Percentiles rank a stretch among this genome's conserved stretches.
These are phyloP conservation scores for Penicillium fimorum DNA, from an alignment of 495 filamentous ascomycete species.

Conservation along the genomic window DNA sequence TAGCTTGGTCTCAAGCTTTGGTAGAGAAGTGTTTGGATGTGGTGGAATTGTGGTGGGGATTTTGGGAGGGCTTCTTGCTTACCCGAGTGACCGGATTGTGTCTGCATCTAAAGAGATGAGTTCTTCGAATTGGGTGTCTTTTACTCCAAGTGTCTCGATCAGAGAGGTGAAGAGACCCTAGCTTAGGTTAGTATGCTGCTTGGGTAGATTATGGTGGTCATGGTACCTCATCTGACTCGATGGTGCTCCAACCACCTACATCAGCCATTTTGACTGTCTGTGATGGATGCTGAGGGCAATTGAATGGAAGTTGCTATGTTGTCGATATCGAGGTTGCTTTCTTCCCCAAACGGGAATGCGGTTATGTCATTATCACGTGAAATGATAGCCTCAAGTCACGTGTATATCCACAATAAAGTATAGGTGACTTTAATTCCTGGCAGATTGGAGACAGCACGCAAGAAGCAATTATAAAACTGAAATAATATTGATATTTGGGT, in stretches of 20 bases:
- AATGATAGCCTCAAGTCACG: background rate
- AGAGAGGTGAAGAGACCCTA: slow-evolving; percentile 98
- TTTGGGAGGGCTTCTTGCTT: slow-evolving; percentile 4
- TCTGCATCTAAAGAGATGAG: slow-evolving; percentile 85
- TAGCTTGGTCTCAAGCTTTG: slow-evolving; percentile 8
- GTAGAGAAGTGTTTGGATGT: slow-evolving; percentile 1
- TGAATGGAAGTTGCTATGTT: background rate
- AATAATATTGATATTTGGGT: background rate
- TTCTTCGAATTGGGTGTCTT: slow-evolving; percentile 96
- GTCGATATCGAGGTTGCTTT: slow-evolving; percentile 3
- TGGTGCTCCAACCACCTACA: slow-evolving; percentile 66
- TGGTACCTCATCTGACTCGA: slow-evolving; percentile 90
- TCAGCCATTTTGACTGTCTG: slow-evolving; percentile 35
- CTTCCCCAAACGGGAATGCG: slow-evolving; percentile 12
- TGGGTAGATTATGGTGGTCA: background rate
- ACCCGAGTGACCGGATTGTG: slow-evolving; percentile 67
- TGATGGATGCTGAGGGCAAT: background rate
- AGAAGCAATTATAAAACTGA: background rate
- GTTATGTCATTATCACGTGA: slow-evolving; percentile 15
- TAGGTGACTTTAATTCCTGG: background rate
- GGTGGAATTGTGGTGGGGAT: slow-evolving; percentile 3
- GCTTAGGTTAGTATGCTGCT: slow-evolving; percentile 14
- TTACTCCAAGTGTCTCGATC: slow-evolving; percentile 83
- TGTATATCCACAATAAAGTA: background rate
- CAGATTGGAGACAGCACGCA: background rate